These are phyloP conservation scores for Gaertneriomyces semiglobifer DNA, from an alignment of 192 early-diverging fungal species.

Conservation along the genomic window DNA sequence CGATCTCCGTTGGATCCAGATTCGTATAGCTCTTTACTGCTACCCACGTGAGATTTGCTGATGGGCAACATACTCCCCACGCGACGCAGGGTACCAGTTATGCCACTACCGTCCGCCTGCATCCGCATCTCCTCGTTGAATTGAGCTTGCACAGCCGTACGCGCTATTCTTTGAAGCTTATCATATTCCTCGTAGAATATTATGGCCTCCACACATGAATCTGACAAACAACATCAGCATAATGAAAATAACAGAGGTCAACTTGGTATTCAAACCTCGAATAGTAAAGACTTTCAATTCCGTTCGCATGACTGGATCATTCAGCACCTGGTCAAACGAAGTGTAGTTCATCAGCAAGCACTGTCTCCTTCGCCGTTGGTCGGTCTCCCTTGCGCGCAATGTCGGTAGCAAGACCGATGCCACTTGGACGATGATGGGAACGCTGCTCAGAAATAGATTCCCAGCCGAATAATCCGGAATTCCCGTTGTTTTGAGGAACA, in stretches of 20 bases:
- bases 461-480: neutral
- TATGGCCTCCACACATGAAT: constrained; percentile 10
- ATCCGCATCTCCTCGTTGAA: no score
- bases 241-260: no score
- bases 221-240: neutral
- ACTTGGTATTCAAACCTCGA: neutral
- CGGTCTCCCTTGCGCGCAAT: neutral
- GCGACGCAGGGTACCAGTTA: no score
- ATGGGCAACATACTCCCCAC: no score
- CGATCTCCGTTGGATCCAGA: no score
- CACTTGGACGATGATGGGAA: neutral
- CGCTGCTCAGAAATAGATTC: neutral
- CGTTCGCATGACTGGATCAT: neutral
- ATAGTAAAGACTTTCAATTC: constrained; percentile 2
- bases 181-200: constrained; percentile 7
- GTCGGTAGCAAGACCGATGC: neutral
- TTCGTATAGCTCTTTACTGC: no score
- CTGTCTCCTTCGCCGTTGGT: neutral
- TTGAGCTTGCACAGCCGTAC: no score
- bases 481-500: neutral
- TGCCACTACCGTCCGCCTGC: no score
- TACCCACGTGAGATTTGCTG: no score
- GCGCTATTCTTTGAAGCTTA: constrained; percentile 1
- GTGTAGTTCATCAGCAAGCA: neutral
- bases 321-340: neutral